phyloP scores from a whole-genome alignment of 441 rosid genomes.

The Populus hybrid region DNA sequence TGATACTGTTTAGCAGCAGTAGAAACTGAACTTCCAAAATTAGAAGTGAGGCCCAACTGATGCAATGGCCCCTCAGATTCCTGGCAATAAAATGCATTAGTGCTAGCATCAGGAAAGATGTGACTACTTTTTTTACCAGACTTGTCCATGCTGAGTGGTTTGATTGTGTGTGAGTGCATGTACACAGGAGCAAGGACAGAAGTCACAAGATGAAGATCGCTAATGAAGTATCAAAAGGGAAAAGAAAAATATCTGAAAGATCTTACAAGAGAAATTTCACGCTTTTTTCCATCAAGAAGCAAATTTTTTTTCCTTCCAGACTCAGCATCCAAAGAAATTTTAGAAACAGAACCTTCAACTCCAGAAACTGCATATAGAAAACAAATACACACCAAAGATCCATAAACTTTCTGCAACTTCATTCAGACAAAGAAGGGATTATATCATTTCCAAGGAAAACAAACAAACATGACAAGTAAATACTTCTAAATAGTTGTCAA shows the following conservation, averaged over 20 bases:
- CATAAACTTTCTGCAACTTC: neutral
- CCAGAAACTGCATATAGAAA: constrained; percentile 28
- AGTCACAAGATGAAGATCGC: neutral
- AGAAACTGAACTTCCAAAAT: constrained; percentile 22
- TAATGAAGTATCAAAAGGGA: neutral
- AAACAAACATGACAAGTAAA: neutral
- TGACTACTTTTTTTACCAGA: neutral
- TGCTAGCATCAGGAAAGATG: constrained; percentile 14
- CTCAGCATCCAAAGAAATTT: constrained; percentile 34
- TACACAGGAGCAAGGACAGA: neutral
- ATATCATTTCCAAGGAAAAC: neutral
- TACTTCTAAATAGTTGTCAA: neutral
- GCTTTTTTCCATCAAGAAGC: constrained; percentile 52
- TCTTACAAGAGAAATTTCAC: constrained; percentile 22
- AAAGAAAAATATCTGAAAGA: constrained; percentile 9
- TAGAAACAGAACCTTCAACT: constrained; percentile 42
- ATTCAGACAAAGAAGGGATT: neutral
- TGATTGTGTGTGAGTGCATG: neutral
- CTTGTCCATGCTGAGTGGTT: neutral
- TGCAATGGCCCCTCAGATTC: constrained; percentile 26
- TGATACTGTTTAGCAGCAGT: constrained; percentile 38
- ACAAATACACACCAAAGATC: neutral
- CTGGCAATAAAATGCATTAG: constrained; percentile 26
- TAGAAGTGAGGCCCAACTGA: constrained; percentile 32
- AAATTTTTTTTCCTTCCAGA: constrained; percentile 13